Base-by-base conservation (phyloP, 257 asterid species). In the Catharanthus roseus region DNA sequence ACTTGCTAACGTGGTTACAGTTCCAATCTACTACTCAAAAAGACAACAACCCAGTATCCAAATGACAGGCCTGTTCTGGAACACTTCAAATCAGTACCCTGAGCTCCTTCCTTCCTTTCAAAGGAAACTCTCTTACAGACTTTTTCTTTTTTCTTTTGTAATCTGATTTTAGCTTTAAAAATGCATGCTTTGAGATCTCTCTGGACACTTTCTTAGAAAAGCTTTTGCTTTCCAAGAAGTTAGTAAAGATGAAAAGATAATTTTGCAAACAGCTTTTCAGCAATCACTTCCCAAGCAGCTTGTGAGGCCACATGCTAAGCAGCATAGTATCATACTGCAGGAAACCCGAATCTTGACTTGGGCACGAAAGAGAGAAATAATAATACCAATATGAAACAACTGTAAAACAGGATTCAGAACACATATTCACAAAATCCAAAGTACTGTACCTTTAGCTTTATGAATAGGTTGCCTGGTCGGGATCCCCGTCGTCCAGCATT, bases 401-500 rank as follows among this genome's bases (percentile, higher is more conserved):
- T 19, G 12, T 5, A 31, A n/a, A 10, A 21, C 28, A 60, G 33
- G 44, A 60, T 61, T 34, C 6, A 15, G 41, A 61, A 34, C 47
- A 18, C 45, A 34, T 33, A 33, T 8, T 18, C 9, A 16, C 15
- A n/a, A 61, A 61, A 10, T 61, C 67, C 67, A 64, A 45, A 61
- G 24, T 68, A 33, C 49, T 10, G 72, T 82, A 76, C 98, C 96
- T 93, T 89, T 64, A 93, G 74, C 80, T 80, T 89, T 72, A 93
- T 87, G 75, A 83, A 73, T 70, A 93, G 82, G 85, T 72, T 82
- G 71, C 98, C 96, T 31, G 95, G 83, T 68, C 85, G 80, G 75
- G 76, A 80, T 81, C 91, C 91, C 78, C 80, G 79, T 74, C 85
- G 78, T 74, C 93, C 88, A 78, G 89, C 87, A 84, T 89, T 86